Evolutionary conservation across 1,139 yeast genomes (phyloP), one percentile per base, ranked within the genome.

Genomic region (Suhomyces bribrorum): DNA sequence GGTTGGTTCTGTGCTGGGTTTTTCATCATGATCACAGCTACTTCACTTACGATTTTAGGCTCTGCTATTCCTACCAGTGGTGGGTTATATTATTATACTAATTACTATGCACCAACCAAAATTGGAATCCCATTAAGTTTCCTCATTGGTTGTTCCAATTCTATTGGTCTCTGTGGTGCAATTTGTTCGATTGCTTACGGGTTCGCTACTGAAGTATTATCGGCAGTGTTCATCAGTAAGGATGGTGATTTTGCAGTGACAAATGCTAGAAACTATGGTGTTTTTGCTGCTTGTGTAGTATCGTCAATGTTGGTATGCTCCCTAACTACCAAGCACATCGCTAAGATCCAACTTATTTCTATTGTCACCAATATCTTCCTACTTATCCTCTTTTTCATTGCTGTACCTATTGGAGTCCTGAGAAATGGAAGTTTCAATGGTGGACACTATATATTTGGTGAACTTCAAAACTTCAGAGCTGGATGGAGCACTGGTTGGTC

Each of bases 401-500:
- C 87, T 2, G 63, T 84, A 11, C 90, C 89, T 14, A 75, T 72
- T 34, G 81, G 81, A 8, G 69, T 70, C 5, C 49, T 59, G 7
- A 53, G 49, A 12, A 49, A 47, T 25, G 34, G 41, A 11, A 57
- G 56, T 5, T 72, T 72, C 54, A 74, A 73, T 44, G 63, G 59
- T 43, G 75, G 69, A 41, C 29, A 44, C 18, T 54, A 39, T 37
- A 48, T 48, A 26, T 85, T 83, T 58, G 79, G 81, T 13, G 64
- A 75, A 40, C 69, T 73, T 34, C 69, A 74, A 29, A 82, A 83
- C 54, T 62, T 60, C 31, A 65, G 82, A 16, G 73, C 66, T 30
- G n/a, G n/a, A n/a, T 85, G 88, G 84, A 68, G 77, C 11, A 58
- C 64, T 14, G 89, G 88, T n/a, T 83, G 86, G 85, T 73, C 80